Percentiles rank a stretch among this genome's conserved stretches.
These are phyloP conservation scores for Aspergillus glaucus DNA, from an alignment of 2,329 filamentous ascomycete species.

Conservation along the genomic window DNA sequence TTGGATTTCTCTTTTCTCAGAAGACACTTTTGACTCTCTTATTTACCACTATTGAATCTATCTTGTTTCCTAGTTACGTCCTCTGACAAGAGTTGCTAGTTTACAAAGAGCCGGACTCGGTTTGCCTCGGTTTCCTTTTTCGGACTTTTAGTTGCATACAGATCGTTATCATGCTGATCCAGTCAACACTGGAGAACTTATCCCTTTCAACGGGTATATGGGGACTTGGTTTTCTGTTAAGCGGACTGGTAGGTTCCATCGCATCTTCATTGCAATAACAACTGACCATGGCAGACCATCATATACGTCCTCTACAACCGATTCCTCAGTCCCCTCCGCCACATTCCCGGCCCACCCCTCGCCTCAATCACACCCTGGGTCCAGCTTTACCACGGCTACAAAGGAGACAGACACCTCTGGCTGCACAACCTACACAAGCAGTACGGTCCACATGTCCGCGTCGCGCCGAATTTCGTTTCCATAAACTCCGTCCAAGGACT, in stretches of 20 bases:
- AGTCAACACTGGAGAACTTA: slow-evolving; percentile 14
- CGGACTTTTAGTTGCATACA: background rate
- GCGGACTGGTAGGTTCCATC: slow-evolving; percentile 13
- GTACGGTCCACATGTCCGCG: slow-evolving; percentile 66
- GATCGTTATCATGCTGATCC: slow-evolving; percentile 17
- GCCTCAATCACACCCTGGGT: slow-evolving; percentile 40
- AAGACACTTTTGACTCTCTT: background rate
- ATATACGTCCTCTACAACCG: slow-evolving; percentile 29
- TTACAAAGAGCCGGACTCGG: no score
- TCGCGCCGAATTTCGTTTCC: slow-evolving; percentile 69
- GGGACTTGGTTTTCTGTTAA: slow-evolving; percentile 13
- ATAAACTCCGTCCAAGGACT: slow-evolving; percentile 64
- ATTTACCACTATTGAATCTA: background rate
- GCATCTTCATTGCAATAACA: background rate
- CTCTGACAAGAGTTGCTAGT: no score
- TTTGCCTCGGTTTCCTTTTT: background rate
- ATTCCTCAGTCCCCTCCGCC: slow-evolving; percentile 29
- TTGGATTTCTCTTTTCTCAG: background rate
- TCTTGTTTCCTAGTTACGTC: no score
- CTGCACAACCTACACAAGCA: slow-evolving; percentile 64
- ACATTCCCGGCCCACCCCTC: slow-evolving; percentile 26
- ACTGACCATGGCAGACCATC: slow-evolving; percentile 13
- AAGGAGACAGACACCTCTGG: slow-evolving; percentile 67
- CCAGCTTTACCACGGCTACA: slow-evolving; percentile 67
- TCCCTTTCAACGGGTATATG: slow-evolving; percentile 10